These are phyloP conservation scores for Metarhizium anisopliae DNA, from an alignment of 2,329 filamentous ascomycete genomes.

Conservation along the genomic window DNA sequence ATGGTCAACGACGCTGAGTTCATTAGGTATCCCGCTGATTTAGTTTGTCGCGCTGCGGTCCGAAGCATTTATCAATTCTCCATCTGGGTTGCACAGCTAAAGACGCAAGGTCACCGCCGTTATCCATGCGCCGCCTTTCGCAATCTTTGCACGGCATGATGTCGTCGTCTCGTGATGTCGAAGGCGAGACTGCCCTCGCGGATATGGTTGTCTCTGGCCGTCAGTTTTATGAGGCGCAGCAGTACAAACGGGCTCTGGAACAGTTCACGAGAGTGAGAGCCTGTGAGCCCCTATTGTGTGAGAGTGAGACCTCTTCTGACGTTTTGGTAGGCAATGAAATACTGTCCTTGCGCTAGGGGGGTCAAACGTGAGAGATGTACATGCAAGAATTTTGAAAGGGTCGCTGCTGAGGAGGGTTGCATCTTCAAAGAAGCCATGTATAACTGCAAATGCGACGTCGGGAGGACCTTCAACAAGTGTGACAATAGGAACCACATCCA, in stretches of 20 bases:
- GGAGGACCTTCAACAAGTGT: conserved; percentile 30
- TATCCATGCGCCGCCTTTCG: conserved; percentile 7
- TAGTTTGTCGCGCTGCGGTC: neutral
- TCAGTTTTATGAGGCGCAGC: conserved; percentile 21
- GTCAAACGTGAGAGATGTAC: conserved; percentile 26
- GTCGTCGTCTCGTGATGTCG: conserved; percentile 5
- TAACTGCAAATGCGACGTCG: conserved; percentile 26
- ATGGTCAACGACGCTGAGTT: neutral
- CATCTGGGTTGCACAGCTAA: neutral
- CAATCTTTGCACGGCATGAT: conserved; percentile 7
- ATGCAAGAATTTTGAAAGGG: conserved; percentile 30
- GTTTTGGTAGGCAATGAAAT: conserved; percentile 24
- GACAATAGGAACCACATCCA: conserved; percentile 27
- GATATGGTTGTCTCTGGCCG: conserved; percentile 22
- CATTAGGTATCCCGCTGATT: neutral
- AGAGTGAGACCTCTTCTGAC: neutral
- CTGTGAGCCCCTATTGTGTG: conserved; percentile 9
- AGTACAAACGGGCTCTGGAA: conserved; percentile 26
- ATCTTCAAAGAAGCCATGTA: conserved; percentile 34
- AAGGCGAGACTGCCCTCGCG: conserved; percentile 1
- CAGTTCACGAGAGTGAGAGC: conserved; percentile 25
- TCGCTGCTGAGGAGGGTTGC: conserved; percentile 22
- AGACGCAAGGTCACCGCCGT: neutral
- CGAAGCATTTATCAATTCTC: neutral
- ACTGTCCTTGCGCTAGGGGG: conserved; percentile 25